Evolutionary conservation across 257 asterid genomes (phyloP).

Genomic region (Echites panduratus): DNA sequence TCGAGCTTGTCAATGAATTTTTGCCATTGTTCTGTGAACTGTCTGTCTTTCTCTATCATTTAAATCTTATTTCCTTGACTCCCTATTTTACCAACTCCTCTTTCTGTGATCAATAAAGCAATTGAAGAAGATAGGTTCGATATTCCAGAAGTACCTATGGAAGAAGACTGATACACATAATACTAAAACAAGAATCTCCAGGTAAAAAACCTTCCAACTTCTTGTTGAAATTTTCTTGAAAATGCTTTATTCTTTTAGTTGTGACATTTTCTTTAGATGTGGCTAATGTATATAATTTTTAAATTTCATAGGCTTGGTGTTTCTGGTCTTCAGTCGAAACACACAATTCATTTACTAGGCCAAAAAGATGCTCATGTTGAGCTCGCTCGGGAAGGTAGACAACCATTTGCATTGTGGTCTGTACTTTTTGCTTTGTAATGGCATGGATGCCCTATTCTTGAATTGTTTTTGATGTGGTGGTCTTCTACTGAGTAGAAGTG

Average conservation of each 20-base stretch:
- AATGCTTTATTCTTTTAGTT: not conserved
- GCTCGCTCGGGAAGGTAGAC: not conserved
- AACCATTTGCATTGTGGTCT: not conserved
- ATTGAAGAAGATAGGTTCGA: conserved; percentile 84
- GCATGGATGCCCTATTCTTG: not conserved
- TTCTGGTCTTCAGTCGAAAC: not conserved
- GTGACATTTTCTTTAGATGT: not conserved
- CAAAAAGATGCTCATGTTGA: not conserved
- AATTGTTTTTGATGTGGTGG: no score
- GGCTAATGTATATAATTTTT: not conserved
- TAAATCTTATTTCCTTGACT: conserved; percentile 41
- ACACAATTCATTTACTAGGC: no score
- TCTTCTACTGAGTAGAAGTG: no score
- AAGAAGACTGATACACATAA: conserved; percentile 51
- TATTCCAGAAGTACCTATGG: conserved; percentile 95
- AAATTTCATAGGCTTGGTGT: not conserved
- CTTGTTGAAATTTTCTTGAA: not conserved
- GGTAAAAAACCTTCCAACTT: not conserved
- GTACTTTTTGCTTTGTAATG: not conserved
- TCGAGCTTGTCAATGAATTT: not conserved
- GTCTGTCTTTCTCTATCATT: not conserved
- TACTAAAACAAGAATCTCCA: not conserved
- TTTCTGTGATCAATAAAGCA: conserved; percentile 53
- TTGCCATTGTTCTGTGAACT: not conserved
- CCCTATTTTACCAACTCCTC: conserved; percentile 43